Evolutionary conservation across 345 rosid species (phyloP).

Genomic region (Cardiospermum halicacabum): DNA sequence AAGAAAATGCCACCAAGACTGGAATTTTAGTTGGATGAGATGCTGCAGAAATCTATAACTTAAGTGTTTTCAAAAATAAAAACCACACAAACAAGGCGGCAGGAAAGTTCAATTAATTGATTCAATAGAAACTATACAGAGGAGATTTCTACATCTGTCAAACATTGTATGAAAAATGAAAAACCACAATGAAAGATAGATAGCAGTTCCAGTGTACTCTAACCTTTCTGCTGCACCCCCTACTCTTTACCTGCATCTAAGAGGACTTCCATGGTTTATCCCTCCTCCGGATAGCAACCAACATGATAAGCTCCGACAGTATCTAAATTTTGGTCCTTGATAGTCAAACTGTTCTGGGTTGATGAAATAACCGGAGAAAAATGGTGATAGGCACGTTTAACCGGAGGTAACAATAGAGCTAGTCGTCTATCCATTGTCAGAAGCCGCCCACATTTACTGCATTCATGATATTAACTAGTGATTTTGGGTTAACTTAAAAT

Average conservation of each 20-base stretch:
- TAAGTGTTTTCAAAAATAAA: too few species aligned
- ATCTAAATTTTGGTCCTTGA: constrained; percentile 27
- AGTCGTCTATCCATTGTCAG: constrained; percentile 69
- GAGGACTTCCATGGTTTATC: constrained; percentile 11
- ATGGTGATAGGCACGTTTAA: constrained; percentile 40
- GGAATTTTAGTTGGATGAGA: too few species aligned
- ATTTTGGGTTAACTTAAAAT: not conserved
- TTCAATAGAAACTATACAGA: too few species aligned
- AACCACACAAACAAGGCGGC: too few species aligned
- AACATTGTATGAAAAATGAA: not conserved
- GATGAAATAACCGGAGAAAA: constrained; percentile 19
- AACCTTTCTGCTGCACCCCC: constrained; percentile 4
- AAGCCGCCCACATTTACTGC: constrained; percentile 70
- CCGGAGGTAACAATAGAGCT: constrained; percentile 52
- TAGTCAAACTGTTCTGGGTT: constrained; percentile 14
- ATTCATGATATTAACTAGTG: constrained; percentile 15
- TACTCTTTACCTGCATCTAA: not conserved
- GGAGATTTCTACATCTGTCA: too few species aligned
- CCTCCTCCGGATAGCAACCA: constrained; percentile 46
- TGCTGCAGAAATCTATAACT: too few species aligned
- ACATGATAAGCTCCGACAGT: constrained; percentile 42
- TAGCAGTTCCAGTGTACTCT: not conserved
- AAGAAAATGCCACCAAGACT: too few species aligned
- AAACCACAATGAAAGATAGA: not conserved
- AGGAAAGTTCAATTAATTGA: too few species aligned